Conservation (phyloP, 2,329 filamentous ascomycete species). For the Sporothrix inflata region DNA sequence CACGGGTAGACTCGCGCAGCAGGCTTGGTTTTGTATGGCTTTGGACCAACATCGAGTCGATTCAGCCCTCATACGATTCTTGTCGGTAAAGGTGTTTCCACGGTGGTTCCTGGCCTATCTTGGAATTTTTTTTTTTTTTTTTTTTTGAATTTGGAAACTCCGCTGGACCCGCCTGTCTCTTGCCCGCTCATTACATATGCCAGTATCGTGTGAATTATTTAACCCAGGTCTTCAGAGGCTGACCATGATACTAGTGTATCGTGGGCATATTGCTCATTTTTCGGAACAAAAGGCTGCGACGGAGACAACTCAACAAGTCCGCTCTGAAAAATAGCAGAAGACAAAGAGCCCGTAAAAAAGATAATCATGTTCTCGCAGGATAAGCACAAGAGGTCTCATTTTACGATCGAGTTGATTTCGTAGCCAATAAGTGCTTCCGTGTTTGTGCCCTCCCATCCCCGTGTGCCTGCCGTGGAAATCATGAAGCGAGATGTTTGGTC, state of each 20-base stretch:
- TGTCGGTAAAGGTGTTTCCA: too few species aligned
- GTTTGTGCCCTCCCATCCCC: conserved; percentile 89
- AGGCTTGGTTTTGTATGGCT: not conserved
- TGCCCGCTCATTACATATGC: not conserved
- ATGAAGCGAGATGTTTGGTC: conserved; percentile 89
- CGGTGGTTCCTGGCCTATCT: not conserved
- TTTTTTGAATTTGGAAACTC: not conserved
- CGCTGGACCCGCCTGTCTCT: not conserved
- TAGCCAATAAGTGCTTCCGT: conserved; percentile 95
- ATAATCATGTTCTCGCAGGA: not conserved
- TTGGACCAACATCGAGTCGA: not conserved
- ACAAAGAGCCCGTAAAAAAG: not conserved
- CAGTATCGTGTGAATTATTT: not conserved
- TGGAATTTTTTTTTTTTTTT: too few species aligned
- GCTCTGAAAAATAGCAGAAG: not conserved
- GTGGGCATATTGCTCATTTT: not conserved
- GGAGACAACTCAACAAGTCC: not conserved
- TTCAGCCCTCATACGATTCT: not conserved
- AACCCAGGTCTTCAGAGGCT: not conserved
- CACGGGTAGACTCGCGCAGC: too few species aligned
- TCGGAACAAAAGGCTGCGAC: not conserved
- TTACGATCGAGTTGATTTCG: conserved; percentile 64
- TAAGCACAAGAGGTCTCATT: not conserved
- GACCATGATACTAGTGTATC: not conserved
- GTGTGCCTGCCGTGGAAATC: conserved; percentile 86